Evolutionary conservation across 805 yeast genomes (phyloP), one percentile per base, ranked within the genome.

Genomic region (Saccharomycodes ludwigii): DNA sequence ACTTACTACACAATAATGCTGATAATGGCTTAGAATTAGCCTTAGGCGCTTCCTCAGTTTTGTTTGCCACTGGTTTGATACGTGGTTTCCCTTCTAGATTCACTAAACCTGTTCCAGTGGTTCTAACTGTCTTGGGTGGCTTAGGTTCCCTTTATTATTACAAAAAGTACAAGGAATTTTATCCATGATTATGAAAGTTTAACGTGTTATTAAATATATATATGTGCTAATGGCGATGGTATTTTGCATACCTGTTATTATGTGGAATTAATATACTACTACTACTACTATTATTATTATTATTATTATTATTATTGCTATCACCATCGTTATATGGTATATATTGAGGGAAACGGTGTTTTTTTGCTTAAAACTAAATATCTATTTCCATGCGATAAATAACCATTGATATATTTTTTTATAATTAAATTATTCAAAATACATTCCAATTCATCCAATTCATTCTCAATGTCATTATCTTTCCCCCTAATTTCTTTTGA

Each of bases 1-100:
- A 83, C 55, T 63, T 86, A 41, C 59, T 84, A 39, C 67, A 71
- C 41, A 59, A 75, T 33, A 81, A 83, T 50, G 74, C 72, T 38
- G 85, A 81, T 48, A 71, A 71, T 56, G 95, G 95, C 27, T 65
- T 86, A 41, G 86, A 81, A 50, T 51, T 79, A 12, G 94, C 95
- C 0, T 58, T 85, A 34, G 78, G 74, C 9, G 69, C 86, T 2
- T 76, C 93, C 4, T 43, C 73, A 2, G 47, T 80, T 12, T 65
- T 86, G 43, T 54, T 78, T 8, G 66, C 67, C 24, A 86, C 88
- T 6, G 85, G 93, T 18, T 42, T 78, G n/a, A 69, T 73, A 21
- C 69, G 96, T 48, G 73, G 83, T 6, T 38, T 71, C 33, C 71
- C 73, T 21, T 63, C 73, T 6, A 48, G 57, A 4, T 73, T 76